Base-by-base conservation (phyloP, 2,329 filamentous ascomycete genomes). In the Pezizomycotina sp. region DNA sequence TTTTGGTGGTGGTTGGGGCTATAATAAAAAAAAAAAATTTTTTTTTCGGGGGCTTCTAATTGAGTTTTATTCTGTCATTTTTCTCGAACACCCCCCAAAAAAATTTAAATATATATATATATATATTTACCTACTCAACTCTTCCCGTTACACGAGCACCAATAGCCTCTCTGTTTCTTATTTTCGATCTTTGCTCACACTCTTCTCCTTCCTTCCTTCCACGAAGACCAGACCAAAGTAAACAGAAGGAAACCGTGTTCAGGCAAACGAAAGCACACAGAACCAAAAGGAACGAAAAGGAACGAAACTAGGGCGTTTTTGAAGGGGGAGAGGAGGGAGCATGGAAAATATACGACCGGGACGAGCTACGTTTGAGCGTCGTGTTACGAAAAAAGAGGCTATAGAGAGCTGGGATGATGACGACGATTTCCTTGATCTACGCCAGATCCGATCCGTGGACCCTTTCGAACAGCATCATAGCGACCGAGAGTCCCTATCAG, bases 321-420 rank as follows among this genome's bases (percentile, higher is more conserved):
- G 21, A 18, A 16, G 21, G 16, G 21, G 16, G 27, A 18, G 21
- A 16, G 36, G 42, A 33, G 42, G 37, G 30, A 37, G 42, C 41
- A 41, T 31, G 34, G 23, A 42, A 29, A 37, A 37, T 38, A 42
- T 31, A 42, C 38, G 38, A 31, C 41, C 27, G 29, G 21, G 25
- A 33, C 37, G 38, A 42, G 38, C 42, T 42, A 38, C 40, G 39
- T 34, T 31, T 31, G 31, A 41, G 29, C 42, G 35, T 31, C 38
- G 45, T 29, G 37, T 36, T 31, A 36, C 34, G 31, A 45, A 48
- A 37, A 71, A n/a, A n/a, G n/a, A n/a, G 24, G 41, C 63, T 12
- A 66, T 84, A 47, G 80, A 86, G 57, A 74, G 70, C 57, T 89
- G 78, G 71, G 77, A 84, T 53, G 73, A 84, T 53, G 77, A 78